A percentile compares a stretch with the other conserved stretches of the same genome.
These are phyloP conservation scores for Nothophaeocryptopus gaeumannii DNA, from an alignment of 2,329 filamentous ascomycete genomes.

Conservation along the genomic window DNA sequence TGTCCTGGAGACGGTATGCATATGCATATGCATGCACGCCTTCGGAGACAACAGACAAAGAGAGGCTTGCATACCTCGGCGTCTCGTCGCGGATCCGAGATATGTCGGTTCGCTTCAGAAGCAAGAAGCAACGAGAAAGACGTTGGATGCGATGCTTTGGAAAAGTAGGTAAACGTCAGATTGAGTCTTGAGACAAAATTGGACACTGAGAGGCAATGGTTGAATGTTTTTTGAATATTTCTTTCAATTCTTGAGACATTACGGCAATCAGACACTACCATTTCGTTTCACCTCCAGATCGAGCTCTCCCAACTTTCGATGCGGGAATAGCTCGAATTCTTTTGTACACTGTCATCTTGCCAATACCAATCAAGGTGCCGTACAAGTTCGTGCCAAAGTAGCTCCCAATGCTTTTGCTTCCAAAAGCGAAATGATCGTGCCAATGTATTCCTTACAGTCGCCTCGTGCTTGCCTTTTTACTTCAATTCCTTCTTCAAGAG, in stretches of 20 bases:
- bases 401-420: slow-evolving; percentile 3
- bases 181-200: no score
- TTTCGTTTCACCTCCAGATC: slow-evolving; percentile 2
- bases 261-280: slow-evolving; percentile 8
- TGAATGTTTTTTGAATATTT: not conserved
- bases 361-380: not conserved
- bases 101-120: no score
- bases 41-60: no score
- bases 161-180: no score
- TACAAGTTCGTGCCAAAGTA: not conserved
- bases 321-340: not conserved
- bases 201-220: not conserved
- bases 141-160: no score
- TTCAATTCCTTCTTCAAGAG: not conserved
- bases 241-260: slow-evolving; percentile 12
- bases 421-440: slow-evolving; percentile 6
- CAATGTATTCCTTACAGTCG: slow-evolving; percentile 6
- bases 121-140: no score
- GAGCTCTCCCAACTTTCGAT: no score
- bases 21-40: no score
- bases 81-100: no score
- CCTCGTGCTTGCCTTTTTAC: slow-evolving; percentile 8
- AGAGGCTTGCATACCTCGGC: no score
- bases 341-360: not conserved
- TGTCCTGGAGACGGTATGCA: no score